Conservation (phyloP, 345 rosid species). For the Melaleuca alternifolia region DNA sequence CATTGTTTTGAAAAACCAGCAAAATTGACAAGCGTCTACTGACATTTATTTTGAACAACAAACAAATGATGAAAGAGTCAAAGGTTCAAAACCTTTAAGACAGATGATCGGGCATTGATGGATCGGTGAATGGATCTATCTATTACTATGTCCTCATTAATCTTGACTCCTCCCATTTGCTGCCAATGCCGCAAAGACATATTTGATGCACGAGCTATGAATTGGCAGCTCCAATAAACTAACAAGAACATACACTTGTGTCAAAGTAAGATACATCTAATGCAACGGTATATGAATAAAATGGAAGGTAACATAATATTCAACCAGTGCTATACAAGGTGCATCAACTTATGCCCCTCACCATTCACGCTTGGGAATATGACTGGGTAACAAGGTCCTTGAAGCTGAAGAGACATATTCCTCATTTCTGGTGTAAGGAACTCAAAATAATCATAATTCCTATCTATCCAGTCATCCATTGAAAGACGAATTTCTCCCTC, state of each 20-base stretch:
- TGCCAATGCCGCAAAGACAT: constrained; percentile 80
- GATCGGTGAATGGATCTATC: constrained; percentile 75
- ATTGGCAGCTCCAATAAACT: constrained; percentile 98
- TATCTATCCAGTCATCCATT: constrained; percentile 76
- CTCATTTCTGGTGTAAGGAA: constrained; percentile 91
- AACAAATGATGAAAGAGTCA: not conserved
- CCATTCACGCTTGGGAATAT: constrained; percentile 90
- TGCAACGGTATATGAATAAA: not conserved
- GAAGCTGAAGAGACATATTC: constrained; percentile 85
- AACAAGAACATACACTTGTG: not conserved
- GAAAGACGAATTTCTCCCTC: constrained; percentile 84
- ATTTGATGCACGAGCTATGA: constrained; percentile 79
- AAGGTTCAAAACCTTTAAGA: constrained; percentile 55
- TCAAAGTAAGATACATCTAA: not conserved
- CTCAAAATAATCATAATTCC: constrained; percentile 84
- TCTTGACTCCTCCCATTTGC: constrained; percentile 86
- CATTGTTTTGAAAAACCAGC: not conserved
- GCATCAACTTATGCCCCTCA: constrained; percentile 7
- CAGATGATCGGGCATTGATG: constrained; percentile 78
- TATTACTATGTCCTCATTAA: constrained; percentile 69
- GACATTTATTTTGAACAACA: not conserved
- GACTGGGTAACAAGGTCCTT: constrained; percentile 97
- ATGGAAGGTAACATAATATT: not conserved
- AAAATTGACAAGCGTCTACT: not conserved
- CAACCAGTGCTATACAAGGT: not conserved